Percentiles rank a stretch among this genome's conserved stretches.
Evolutionary conservation across 768 basidiomycete species (phyloP).

Genomic region (Termitomyces sp.): DNA sequence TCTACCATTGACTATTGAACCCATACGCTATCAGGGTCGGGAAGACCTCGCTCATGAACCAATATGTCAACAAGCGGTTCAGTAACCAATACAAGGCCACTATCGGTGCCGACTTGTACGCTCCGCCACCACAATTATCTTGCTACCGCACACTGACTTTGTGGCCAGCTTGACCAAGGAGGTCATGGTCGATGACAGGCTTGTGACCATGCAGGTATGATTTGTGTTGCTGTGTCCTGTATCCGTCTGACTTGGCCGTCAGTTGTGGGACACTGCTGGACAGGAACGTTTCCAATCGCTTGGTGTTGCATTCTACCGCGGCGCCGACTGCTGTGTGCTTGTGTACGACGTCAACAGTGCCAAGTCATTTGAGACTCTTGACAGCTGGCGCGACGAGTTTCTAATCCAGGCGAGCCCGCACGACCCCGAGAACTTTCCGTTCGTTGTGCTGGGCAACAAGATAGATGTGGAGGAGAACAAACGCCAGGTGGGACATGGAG

Average conservation of each 20-base stretch:
- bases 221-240: neutral
- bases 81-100: conserved; percentile 99
- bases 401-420: conserved; percentile 98
- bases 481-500: conserved; percentile 69
- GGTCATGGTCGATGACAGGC: conserved; percentile 96
- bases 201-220: conserved; percentile 96
- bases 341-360: conserved; percentile 99
- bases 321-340: conserved; percentile 98
- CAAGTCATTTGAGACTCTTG: conserved; percentile 97
- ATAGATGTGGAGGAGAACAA: conserved; percentile 99
- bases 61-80: conserved; percentile 99
- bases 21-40: conserved; percentile 64
- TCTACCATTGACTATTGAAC: conserved; percentile 15
- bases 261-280: conserved; percentile 99
- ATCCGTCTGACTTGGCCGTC: conserved; percentile 9
- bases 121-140: conserved; percentile 21
- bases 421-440: conserved; percentile 99
- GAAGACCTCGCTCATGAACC: conserved; percentile 99
- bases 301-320: conserved; percentile 98
- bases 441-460: conserved; percentile 99
- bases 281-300: conserved; percentile 99
- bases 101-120: conserved; percentile 94
- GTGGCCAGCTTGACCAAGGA: conserved; percentile 86
- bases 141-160: conserved; percentile 21
- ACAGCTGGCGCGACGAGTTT: conserved; percentile 99